These are phyloP conservation scores for Nakataea oryzae DNA, from an alignment of 2,329 filamentous ascomycete species.

Conservation along the genomic window DNA sequence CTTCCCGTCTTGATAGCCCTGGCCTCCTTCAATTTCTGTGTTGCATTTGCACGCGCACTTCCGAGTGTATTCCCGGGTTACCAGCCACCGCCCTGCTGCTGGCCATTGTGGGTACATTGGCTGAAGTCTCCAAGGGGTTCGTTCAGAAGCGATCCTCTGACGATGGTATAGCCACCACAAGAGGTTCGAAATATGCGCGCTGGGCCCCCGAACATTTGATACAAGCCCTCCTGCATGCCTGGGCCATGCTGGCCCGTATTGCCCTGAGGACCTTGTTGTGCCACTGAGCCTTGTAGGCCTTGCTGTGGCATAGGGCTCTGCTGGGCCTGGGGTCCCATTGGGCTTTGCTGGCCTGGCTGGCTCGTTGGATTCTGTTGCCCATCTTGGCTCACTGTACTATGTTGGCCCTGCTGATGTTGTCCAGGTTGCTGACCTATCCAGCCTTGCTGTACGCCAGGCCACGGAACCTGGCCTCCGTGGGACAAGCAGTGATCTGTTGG, in stretches of 20 bases:
- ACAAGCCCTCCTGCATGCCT: neutral
- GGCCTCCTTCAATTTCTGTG: neutral
- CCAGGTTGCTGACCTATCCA: neutral
- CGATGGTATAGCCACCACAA: neutral
- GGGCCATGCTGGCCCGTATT: neutral
- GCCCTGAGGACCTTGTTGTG: neutral
- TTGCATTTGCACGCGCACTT: neutral
- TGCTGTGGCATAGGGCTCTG: neutral
- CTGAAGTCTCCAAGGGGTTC: neutral
- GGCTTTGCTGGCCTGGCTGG: neutral
- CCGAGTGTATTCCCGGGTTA: neutral
- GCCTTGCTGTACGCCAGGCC: neutral
- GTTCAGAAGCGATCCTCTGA: neutral
- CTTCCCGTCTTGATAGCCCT: neutral
- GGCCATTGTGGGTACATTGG: neutral
- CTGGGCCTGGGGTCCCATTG: neutral
- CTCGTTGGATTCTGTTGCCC: neutral
- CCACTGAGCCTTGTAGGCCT: neutral
- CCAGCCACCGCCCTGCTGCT: too few relatives aligned
- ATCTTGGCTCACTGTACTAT: neutral
- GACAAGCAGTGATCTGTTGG: neutral
- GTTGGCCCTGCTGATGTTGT: neutral
- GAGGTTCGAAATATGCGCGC: neutral
- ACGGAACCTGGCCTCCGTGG: neutral
- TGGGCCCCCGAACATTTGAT: neutral